A percentile compares a stretch with the other conserved stretches of the same genome.
Conservation (phyloP, 176 grass and related monocot species). For the Oryza glaberrima region DNA sequence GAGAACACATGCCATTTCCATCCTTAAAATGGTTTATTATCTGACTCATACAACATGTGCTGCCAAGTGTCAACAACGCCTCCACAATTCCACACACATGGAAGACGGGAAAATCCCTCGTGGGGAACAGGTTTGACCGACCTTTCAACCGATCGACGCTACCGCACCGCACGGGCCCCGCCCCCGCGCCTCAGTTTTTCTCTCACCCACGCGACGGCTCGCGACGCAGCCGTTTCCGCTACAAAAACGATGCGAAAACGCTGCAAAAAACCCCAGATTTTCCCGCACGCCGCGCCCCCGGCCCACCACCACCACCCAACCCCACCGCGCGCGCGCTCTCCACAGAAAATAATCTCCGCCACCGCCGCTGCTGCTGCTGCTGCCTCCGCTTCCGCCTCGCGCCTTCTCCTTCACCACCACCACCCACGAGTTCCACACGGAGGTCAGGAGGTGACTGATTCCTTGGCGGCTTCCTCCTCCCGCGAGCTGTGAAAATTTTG, state of each 20-base stretch:
- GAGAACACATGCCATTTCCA: too few relatives aligned
- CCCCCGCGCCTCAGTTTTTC: neutral
- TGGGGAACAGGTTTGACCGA: neutral
- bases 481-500: neutral
- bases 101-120: neutral
- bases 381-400: neutral
- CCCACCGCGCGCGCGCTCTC: constrained; percentile 3
- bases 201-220: neutral
- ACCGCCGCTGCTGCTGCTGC: neutral
- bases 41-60: neutral
- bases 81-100: neutral
- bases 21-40: too few relatives aligned
- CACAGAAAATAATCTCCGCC: constrained; percentile 43
- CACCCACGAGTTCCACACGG: constrained; percentile 30
- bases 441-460: neutral
- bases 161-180: neutral
- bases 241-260: neutral
- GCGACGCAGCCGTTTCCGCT: neutral
- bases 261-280: constrained; percentile 1
- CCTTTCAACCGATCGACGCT: neutral
- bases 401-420: neutral
- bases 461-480: neutral
- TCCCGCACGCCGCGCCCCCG: neutral
- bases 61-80: neutral
- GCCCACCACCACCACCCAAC: constrained; percentile 41